Conservation (phyloP, 441 rosid species). For the Jatropha podagrica region DNA sequence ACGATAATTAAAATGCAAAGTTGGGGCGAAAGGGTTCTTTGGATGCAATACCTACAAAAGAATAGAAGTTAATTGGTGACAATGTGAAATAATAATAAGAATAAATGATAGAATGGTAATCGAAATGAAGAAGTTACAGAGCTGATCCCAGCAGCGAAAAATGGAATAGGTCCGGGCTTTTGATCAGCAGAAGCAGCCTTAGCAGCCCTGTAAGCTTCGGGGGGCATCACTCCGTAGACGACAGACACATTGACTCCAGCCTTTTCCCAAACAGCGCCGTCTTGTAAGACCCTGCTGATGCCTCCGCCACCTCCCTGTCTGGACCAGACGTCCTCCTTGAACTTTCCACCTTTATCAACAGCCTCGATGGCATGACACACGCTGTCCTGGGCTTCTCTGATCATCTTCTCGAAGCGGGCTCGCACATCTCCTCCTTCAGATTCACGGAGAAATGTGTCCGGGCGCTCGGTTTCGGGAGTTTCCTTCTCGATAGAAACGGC, state of each 20-base stretch:
- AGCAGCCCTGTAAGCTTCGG: conserved; percentile 97
- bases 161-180: conserved; percentile 84
- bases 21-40: conserved; percentile 95
- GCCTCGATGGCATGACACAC: conserved; percentile 75
- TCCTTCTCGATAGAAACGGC: conserved; percentile 88
- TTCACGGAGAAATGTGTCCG: conserved; percentile 70
- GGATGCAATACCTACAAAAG: conserved; percentile 84
- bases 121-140: conserved; percentile 43
- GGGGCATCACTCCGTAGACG: conserved; percentile 96
- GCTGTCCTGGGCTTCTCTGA: conserved; percentile 70
- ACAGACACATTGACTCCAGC: conserved; percentile 98
- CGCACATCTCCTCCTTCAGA: conserved; percentile 55
- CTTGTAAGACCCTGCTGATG: conserved; percentile 86
- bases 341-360: conserved; percentile 57
- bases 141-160: conserved; percentile 97
- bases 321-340: conserved; percentile 98
- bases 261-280: conserved; percentile 92
- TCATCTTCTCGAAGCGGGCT: conserved; percentile 87
- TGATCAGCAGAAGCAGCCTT: conserved; percentile 64
- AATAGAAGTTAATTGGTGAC: neutral
- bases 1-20: conserved; percentile 92
- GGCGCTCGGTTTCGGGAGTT: conserved; percentile 66
- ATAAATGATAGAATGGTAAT: neutral
- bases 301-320: conserved; percentile 98
- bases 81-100: neutral